Evolutionary conservation across 2,329 filamentous ascomycete species (phyloP), one percentile per base, ranked within the genome.

Genomic region (Fusarium sp.): DNA sequence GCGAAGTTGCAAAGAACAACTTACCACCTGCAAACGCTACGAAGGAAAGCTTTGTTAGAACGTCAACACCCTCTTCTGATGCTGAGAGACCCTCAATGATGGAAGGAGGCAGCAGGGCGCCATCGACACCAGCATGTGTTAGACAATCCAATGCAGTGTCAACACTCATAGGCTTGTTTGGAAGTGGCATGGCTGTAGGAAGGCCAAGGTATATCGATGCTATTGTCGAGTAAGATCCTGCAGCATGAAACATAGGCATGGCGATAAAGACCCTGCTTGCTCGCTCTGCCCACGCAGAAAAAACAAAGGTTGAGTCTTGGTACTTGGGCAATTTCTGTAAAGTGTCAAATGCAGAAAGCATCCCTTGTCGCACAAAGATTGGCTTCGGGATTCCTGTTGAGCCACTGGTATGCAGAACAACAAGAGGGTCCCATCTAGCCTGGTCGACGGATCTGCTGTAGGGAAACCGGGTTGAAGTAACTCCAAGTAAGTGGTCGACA

Each of bases 171-270:
- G 60, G 58, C 1, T 63, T 62, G 2, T 39, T 58, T 0, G 24
- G 10, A 2, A 58, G 14, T 3, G 33, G 20, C 43, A 63, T 39
- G 1, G 63, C n/a, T 0, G 38, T 34, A 1, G 38, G 13, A 1
- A 20, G 11, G 0, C 17, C n/a, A 0, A 31, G 9, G 0, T 34
- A 36, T 1, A 63, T 44, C 0, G 31, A 22, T 0, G 17, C 0
- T 1, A 63, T 13, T 4, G 26, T 33, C 3, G 28, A 13, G 17
- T 31, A 36, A 4, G 61, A n/a, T 5, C 58, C 60, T 10, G 33
- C 58, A 1, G 13, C 60, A 14, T 63, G 60, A 5, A 58, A 63
- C 60, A 63, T 44, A 0, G 60, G 60, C 60, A 63, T 49, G 1
- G 38, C 22, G 0, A 58, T 1, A 0, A 63, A n/a, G 13, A 44